Percentiles rank a stretch among this genome's conserved stretches.
phyloP scores from a whole-genome alignment of 2,329 filamentous ascomycete species.

The Thelonectria olida region DNA sequence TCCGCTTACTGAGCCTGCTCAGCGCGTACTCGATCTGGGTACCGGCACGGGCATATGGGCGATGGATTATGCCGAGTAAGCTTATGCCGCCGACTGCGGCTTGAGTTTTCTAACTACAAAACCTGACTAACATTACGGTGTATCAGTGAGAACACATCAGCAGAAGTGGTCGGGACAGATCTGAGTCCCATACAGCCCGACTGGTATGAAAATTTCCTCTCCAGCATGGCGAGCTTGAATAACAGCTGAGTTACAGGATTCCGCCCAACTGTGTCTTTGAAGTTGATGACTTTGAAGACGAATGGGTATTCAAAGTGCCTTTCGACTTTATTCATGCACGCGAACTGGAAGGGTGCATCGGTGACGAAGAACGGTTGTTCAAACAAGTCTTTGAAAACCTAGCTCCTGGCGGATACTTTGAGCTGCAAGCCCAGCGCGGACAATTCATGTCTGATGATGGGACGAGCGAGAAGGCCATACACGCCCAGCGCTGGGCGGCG shows the following conservation, averaged over 20 bases:
- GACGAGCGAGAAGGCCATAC: neutral
- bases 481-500: neutral
- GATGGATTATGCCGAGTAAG: conserved; percentile 20
- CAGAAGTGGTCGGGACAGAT: conserved; percentile 14
- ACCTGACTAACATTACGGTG: neutral
- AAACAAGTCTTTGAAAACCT: neutral
- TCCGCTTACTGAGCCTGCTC: conserved; percentile 5
- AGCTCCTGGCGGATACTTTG: neutral
- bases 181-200: conserved; percentile 20
- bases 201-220: neutral
- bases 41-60: conserved; percentile 21
- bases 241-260: conserved; percentile 3
- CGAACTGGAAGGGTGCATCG: conserved; percentile 9
- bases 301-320: neutral
- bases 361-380: neutral
- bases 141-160: conserved; percentile 12
- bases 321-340: conserved; percentile 14
- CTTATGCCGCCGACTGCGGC: neutral
- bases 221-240: neutral
- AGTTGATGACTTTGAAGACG: conserved; percentile 13
- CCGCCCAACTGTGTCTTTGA: conserved; percentile 13
- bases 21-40: conserved; percentile 19
- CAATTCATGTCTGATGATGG: conserved; percentile 4
- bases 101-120: neutral
- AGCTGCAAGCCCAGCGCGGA: neutral